Base-by-base conservation (phyloP, 345 rosid species). In the Euclidium syriacum region DNA sequence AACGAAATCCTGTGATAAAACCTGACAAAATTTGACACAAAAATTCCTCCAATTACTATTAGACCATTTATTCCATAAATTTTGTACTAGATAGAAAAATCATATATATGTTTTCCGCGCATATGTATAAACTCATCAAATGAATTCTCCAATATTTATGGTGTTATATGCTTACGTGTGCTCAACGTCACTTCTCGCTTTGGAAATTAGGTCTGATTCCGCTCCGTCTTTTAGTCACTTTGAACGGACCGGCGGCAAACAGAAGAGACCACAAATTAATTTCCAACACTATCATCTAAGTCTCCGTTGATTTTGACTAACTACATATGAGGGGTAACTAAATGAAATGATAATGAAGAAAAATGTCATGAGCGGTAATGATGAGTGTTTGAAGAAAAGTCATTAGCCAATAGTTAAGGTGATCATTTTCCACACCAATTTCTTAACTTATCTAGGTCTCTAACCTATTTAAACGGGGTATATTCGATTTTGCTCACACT, bases 391-490 rank as follows among this genome's bases (percentile, higher is more conserved):
- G 44, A 35, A 34, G 19, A 54, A 35, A 54, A 18, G 40, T 51
- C 12, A 10, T 29, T 4, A 3, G 24, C 17, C 22, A 24, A n/a
- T 26, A 25, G 3, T 6, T 7, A 14, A 26, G 15, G 1, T 24
- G 17, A 6, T 47, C 30, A 2, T 47, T 10, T 47, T 26, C 53
- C 12, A 48, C 33, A 7, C 10, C 11, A 25, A 3, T 25, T 3
- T 3, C 20, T 48, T 9, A 6, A 7, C 9, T 49, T 18, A 5
- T 50, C 24, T 17, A 23, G 14, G 33, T 33, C 27, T 33, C 24
- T 52, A 33, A 52, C 27, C 59, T 53, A 34, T 53, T 53, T 53
- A 53, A 53, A 12, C 10, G 42, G 42, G 59, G 12, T 53, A 7
- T 2, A 30, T 6, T 7, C 27, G n/a, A 33, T 52, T 33, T 52